Base-by-base conservation (phyloP, 2,329 filamentous ascomycete species). In the Thielaviopsis musarum region DNA sequence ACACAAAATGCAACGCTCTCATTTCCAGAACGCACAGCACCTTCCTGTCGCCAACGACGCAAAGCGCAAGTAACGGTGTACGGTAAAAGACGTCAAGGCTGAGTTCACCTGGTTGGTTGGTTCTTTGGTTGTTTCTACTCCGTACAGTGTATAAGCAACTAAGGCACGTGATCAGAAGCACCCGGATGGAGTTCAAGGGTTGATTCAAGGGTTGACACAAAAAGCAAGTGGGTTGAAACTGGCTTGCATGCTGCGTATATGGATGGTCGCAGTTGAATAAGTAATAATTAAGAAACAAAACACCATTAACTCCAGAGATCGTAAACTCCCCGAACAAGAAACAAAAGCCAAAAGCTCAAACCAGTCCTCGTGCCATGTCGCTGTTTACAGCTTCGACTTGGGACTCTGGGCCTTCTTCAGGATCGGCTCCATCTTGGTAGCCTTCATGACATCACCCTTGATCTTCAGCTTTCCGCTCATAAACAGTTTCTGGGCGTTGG, bases 381-480 rank as follows among this genome's bases (percentile, higher is more conserved):
- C 28, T 54, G 52, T 67, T 76, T 83, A 91, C 74, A 95, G 75
- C 81, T 95, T 95, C 66, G 88, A 81, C 79, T 88, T 87, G 28
- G 57, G 38, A 67, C 75, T 78, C 76, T 89, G 85, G 45, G 88
- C 87, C 79, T 90, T 93, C 79, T 89, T 90, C 65, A 95, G 75
- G 67, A 97, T 86, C 49, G 89, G 87, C 74, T 96, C 90, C 74
- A 96, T 82, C 83, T 94, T 95, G 62, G 91, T 96, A 45, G 93
- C 87, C 82, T 96, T 96, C 91, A 97, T 97, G 63, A 97, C 83
- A 71, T 97, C 90, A 64, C 93, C 93, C 82, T 90, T 94, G 70
- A 97, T 82, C 87, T 97, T 98, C 69, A 98, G 79, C 80, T 95
- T 96, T 67, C 93, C 93, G n/a, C 82, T 82, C 91, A 98, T 97